Evolutionary conservation across 2,329 filamentous ascomycete genomes (phyloP), one percentile per base, ranked within the genome.

Genomic region (Cucurbitaria berberidis): DNA sequence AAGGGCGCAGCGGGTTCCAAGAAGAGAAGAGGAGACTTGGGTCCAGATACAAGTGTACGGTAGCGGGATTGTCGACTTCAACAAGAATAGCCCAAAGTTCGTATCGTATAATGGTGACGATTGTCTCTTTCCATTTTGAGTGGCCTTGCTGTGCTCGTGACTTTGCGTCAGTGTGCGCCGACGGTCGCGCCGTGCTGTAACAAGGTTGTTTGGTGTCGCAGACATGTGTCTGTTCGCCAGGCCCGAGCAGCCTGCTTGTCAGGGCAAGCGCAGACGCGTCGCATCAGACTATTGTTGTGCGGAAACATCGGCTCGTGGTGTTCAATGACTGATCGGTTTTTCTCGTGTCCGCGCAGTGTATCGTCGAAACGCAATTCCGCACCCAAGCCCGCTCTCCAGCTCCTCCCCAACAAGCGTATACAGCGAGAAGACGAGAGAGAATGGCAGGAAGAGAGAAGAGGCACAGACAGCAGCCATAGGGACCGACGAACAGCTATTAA

Each of bases 401-500:
- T 21, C 35, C 6, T 2, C 18, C 7, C 3, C 35, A 38, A 38
- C 35, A 11, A 38, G 18, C 35, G 16, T 5, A 19, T 21, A 13
- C 15, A 10, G 35, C 18, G 11, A 16, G 35, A 21, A 21, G 34
- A 8, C 5, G 5, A 30, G 27, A 30, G 27, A 13, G 5, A 26
- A 9, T 26, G 24, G 24, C 24, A 26, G 24, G 24, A 46, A 35
- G 38, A 47, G 44, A 21, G 49, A 22, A 40, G 41, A 16, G 16
- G 22, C 27, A 21, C 51, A 62, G 45, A 49, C 40, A 55, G 40
- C 56, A n/a, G n/a, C n/a, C n/a, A n/a, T n/a, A n/a, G 29, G 46
- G 46, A 51, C 44, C 29, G 48, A 45, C 51, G 51, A 41, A 18
- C 43, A 51, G 53, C 53, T 34, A 60, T 54, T 19, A 64, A 70